phyloP scores from a whole-genome alignment of 805 yeast species.

The Starmerella powellii region DNA sequence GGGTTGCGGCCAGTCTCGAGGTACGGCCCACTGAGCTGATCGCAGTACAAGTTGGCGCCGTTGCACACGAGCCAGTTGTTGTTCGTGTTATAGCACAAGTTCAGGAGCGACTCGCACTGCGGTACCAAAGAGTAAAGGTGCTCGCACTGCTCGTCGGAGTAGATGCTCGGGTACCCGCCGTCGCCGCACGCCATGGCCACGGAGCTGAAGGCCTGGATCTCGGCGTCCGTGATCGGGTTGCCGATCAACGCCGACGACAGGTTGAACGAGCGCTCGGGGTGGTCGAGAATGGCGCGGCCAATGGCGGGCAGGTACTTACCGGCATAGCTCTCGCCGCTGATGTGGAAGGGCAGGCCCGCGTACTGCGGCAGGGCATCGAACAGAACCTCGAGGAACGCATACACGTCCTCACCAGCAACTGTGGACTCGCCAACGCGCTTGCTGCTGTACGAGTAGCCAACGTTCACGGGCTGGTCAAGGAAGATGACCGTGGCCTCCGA shows the following conservation, averaged over 20 bases:
- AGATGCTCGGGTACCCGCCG: constrained; percentile 71
- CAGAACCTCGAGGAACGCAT: constrained; percentile 73
- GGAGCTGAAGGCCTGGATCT: constrained; percentile 66
- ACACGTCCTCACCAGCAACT: constrained; percentile 83
- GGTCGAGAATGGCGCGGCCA: constrained; percentile 43
- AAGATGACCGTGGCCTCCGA: constrained; percentile 82
- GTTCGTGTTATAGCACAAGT: constrained; percentile 64
- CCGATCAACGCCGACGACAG: constrained; percentile 78
- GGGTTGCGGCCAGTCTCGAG: constrained; percentile 79
- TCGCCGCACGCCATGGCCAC: constrained; percentile 92
- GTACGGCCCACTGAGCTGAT: constrained; percentile 59
- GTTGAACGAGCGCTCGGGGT: constrained; percentile 56
- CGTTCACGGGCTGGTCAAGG: constrained; percentile 91
- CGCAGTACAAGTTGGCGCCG: constrained; percentile 86
- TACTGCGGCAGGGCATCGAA: constrained; percentile 79
- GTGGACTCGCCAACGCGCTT: constrained; percentile 17
- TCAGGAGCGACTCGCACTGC: constrained; percentile 64
- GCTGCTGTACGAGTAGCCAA: constrained; percentile 71
- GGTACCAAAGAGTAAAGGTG: constrained; percentile 55
- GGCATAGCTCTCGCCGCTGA: constrained; percentile 90
- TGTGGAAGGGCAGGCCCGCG: constrained; percentile 48
- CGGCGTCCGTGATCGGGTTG: constrained; percentile 84
- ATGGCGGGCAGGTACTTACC: constrained; percentile 93
- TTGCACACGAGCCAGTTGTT: constrained; percentile 67
- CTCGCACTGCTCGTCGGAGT: constrained; percentile 68